Base-by-base conservation (phyloP, 225 moss, liverwort and hornwort genomes). In the Bryum argenteum region DNA sequence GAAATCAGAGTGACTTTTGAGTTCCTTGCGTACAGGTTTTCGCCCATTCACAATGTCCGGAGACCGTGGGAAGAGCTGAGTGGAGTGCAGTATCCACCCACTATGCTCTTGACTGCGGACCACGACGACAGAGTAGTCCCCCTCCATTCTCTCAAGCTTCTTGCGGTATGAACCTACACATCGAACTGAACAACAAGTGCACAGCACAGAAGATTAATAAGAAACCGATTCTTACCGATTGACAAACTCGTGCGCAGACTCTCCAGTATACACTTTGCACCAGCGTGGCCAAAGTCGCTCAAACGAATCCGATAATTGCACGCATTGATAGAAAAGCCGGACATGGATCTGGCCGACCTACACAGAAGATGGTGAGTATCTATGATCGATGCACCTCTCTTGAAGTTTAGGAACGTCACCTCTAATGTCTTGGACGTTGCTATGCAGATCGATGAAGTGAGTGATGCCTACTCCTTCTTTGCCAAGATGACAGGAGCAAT, bases 301-400 rank as follows among this genome's bases (percentile, higher is more conserved):
- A 87, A 59, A 73, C 78, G 53, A 87, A 87, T 73, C 86, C 81
- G 22, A 86, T 95, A 24, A 84, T 95, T 58, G 92, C 75, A 26
- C 88, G 92, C 73, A 93, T 95, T 74, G 95, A 95, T 57, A 75
- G 81, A 20, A 95, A 95, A 77, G 81, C 91, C 63, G 93, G 93
- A 63, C 93, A 94, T 50, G 95, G 95, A 80, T 92, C 85, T 68
- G 95, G 95, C 69, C 92, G 89, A 23, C 89, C 95, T 6, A 95
- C 91, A 19, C 84, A 93, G 61, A 92, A 95, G 74, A 89, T 82
- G 66, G 92, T 95, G 47, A 80, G 71, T 66, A 50, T 11, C 50
- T 60, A 68, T 45, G 43, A 39, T 45, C 18, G 23, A 4, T 22
- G 1, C 43, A 51, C 24, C 65, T 1, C 9, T 47, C 9, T 17